phyloP scores from a whole-genome alignment of 805 yeast genomes.

The Candida boidinii region DNA sequence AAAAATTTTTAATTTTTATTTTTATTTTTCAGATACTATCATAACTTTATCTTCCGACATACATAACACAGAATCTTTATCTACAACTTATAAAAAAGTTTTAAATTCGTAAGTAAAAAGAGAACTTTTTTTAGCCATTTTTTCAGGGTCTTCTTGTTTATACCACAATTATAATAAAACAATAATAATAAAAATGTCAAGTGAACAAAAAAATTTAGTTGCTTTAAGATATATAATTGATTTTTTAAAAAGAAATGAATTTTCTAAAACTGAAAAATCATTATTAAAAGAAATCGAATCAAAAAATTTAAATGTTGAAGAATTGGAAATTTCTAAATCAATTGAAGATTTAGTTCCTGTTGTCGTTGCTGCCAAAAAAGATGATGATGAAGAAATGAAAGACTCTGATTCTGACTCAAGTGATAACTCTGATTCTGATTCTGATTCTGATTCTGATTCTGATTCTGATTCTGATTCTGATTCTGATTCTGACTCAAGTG shows the following conservation, averaged over 20 bases:
- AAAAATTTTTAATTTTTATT: too few relatives aligned
- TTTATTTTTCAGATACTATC: too few relatives aligned
- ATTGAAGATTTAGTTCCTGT: conserved; percentile 6
- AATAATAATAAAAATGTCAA: too few relatives aligned
- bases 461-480: conserved; percentile 9
- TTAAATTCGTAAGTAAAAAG: too few relatives aligned
- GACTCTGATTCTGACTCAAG: conserved; percentile 9
- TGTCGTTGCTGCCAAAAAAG: conserved; percentile 1
- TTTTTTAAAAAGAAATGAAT: conserved; percentile 17
- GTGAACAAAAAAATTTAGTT: background rate
- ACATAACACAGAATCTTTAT: too few relatives aligned
- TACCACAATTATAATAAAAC: too few relatives aligned
- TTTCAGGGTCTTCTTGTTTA: too few relatives aligned
- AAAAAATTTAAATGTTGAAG: conserved; percentile 4
- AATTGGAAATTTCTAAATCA: conserved; percentile 5
- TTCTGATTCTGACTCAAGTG: conserved; percentile 5
- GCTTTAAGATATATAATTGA: conserved; percentile 14
- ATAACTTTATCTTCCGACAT: too few relatives aligned
- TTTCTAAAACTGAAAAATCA: conserved; percentile 12
- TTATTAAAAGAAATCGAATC: conserved; percentile 11
- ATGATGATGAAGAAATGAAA: conserved; percentile 2
- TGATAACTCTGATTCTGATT: conserved; percentile 13
- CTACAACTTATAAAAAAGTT: too few relatives aligned
- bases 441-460: conserved; percentile 7
- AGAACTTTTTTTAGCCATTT: too few relatives aligned